phyloP scores from a whole-genome alignment of 176 grass and related monocot genomes.

The Eragrostis nindensis region DNA sequence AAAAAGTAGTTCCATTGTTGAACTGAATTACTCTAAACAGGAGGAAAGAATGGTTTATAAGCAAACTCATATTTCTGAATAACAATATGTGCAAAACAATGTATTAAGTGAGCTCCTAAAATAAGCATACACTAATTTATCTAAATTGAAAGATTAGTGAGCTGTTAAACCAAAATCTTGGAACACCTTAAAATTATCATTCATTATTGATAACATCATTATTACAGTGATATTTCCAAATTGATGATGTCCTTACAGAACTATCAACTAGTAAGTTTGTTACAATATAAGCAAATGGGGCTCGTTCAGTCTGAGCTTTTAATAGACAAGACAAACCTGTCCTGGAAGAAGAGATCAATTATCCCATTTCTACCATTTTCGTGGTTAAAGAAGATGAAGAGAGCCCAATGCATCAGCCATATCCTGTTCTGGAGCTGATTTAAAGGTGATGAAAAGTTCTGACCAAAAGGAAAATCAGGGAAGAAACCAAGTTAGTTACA shows the following conservation, averaged over 20 bases:
- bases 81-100: neutral
- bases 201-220: neutral
- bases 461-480: neutral
- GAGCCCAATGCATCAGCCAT: slow-evolving; percentile 98
- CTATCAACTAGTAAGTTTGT: neutral
- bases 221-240: neutral
- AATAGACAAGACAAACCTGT: slow-evolving; percentile 59
- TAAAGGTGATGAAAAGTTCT: slow-evolving; percentile 81
- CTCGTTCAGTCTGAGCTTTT: neutral
- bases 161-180: no score
- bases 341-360: slow-evolving; percentile 96
- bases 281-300: neutral
- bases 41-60: neutral
- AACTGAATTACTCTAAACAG: neutral
- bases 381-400: slow-evolving; percentile 87
- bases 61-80: neutral
- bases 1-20: neutral
- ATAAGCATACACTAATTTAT: neutral
- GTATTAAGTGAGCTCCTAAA: neutral
- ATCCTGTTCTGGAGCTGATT: slow-evolving; percentile 95
- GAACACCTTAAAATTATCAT: no score
- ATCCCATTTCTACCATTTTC: slow-evolving; percentile 87
- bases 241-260: neutral
- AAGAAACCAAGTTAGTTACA: slow-evolving; percentile 15
- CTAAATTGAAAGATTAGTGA: no score